Conservation (phyloP, 257 asterid genomes). For the Avicennia marina region DNA sequence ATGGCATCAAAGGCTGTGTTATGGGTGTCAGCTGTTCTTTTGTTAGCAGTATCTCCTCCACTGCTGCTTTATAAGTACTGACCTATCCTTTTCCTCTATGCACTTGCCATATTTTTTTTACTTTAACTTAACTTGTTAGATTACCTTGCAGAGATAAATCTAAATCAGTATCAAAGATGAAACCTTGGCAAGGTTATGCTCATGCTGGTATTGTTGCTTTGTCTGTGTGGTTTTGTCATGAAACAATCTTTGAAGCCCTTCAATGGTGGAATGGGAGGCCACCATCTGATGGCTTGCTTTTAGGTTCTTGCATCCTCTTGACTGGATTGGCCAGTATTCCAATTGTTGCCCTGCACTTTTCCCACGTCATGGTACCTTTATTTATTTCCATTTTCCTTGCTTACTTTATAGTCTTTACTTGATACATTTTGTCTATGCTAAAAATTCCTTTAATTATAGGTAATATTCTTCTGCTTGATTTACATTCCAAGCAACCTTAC, state of each 20-base stretch:
- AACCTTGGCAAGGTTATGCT: constrained; percentile 88
- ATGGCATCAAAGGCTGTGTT: constrained; percentile 80
- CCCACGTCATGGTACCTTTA: constrained; percentile 80
- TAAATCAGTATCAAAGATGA: constrained; percentile 84
- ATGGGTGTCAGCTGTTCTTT: constrained; percentile 92
- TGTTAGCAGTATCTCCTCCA: constrained; percentile 93
- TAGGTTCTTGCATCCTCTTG: constrained; percentile 83
- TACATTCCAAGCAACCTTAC: constrained; percentile 12
- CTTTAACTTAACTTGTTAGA: constrained; percentile 16
- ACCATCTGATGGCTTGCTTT: constrained; percentile 92
- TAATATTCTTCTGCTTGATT: constrained; percentile 9
- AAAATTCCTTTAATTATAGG: constrained; percentile 4
- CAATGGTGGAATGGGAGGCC: constrained; percentile 99
- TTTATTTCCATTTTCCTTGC: constrained; percentile 5
- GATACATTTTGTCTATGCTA: not conserved
- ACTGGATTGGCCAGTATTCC: constrained; percentile 88
- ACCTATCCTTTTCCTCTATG: constrained; percentile 19
- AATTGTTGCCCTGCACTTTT: constrained; percentile 86
- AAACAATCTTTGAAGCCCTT: constrained; percentile 91
- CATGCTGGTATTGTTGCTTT: constrained; percentile 86
- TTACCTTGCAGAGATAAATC: constrained; percentile 76
- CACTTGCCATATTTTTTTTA: constrained; percentile 4
- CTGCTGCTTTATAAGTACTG: constrained; percentile 87
- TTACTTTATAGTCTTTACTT: not conserved
- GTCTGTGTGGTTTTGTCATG: constrained; percentile 91